Percentiles rank a stretch among this genome's conserved stretches.
phyloP scores from a whole-genome alignment of 2,329 filamentous ascomycete species.

The Alternaria consortialis region DNA sequence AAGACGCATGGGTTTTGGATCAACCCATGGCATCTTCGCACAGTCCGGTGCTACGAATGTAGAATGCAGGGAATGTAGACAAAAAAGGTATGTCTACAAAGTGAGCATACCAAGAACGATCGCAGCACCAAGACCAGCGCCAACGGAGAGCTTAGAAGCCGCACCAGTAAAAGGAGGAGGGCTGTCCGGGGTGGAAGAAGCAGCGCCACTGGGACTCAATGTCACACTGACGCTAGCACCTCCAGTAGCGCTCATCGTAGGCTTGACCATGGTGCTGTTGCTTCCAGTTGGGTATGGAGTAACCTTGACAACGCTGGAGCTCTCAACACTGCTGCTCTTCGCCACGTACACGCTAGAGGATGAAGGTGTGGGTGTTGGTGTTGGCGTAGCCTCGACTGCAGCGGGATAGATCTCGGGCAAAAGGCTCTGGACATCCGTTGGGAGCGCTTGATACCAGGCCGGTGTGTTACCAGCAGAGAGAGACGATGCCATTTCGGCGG shows the following conservation, averaged over 20 bases:
- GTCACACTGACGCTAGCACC: conserved; percentile 10
- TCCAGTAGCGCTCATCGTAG: conserved; percentile 20
- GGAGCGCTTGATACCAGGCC: conserved; percentile 57
- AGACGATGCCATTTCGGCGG: conserved; percentile 53
- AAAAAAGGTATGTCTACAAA: conserved; percentile 38
- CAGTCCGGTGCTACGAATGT: neutral
- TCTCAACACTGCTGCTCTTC: conserved; percentile 11
- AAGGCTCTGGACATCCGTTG: conserved; percentile 56
- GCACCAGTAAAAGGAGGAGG: conserved; percentile 30
- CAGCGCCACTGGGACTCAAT: conserved; percentile 12
- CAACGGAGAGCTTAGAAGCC: conserved; percentile 50
- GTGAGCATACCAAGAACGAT: conserved; percentile 56
- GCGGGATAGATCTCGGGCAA: conserved; percentile 50
- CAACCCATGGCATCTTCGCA: neutral
- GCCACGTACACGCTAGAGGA: conserved; percentile 4
- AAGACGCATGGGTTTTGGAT: neutral
- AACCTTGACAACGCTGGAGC: neutral
- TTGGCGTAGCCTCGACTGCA: conserved; percentile 27
- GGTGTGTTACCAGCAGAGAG: conserved; percentile 56
- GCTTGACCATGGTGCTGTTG: conserved; percentile 13
- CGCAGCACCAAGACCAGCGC: conserved; percentile 51
- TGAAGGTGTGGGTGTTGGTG: conserved; percentile 23
- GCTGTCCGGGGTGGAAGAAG: conserved; percentile 9
- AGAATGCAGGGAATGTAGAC: neutral
- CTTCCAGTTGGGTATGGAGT: conserved; percentile 11